These are phyloP conservation scores for Yarrowia sp. DNA, from an alignment of 805 yeast genomes.

Conservation along the genomic window DNA sequence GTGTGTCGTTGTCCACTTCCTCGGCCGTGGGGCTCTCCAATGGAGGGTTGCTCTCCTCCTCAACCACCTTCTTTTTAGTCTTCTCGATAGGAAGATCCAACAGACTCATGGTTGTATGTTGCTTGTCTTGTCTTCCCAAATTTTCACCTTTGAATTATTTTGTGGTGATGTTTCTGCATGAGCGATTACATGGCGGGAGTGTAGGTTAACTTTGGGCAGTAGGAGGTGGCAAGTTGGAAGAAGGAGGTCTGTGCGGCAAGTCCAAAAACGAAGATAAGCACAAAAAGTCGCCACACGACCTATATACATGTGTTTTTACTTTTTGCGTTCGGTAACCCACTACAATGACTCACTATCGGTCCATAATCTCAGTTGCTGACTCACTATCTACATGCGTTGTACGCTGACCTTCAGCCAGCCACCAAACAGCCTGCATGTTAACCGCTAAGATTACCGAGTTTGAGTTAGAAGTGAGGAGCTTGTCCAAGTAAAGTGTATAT, in stretches of 20 bases:
- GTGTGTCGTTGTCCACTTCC: neutral
- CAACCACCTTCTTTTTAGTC: slow-evolving; percentile 10
- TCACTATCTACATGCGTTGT: neutral
- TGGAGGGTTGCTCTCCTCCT: neutral
- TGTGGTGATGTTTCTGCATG: slow-evolving; percentile 21
- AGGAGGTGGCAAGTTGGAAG: neutral
- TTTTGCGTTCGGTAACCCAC: too few relatives aligned
- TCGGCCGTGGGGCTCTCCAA: neutral
- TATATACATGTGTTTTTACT: too few relatives aligned
- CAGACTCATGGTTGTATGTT: slow-evolving; percentile 17
- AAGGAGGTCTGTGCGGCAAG: neutral
- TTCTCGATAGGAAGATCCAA: slow-evolving; percentile 24
- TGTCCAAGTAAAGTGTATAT: neutral
- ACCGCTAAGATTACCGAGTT: neutral
- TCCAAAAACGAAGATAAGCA: neutral
- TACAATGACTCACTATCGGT: too few relatives aligned
- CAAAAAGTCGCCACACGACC: neutral
- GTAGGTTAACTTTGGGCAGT: slow-evolving; percentile 4
- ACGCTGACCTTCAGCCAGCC: neutral
- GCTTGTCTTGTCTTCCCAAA: neutral
- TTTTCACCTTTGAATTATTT: neutral
- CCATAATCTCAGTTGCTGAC: neutral
- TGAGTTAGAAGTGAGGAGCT: neutral
- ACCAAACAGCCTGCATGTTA: neutral
- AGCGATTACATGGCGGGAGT: slow-evolving; percentile 10